A percentile compares a stretch with the other conserved stretches of the same genome.
Conservation (phyloP, 768 basidiomycete species). For the Sutorius australiensis region DNA sequence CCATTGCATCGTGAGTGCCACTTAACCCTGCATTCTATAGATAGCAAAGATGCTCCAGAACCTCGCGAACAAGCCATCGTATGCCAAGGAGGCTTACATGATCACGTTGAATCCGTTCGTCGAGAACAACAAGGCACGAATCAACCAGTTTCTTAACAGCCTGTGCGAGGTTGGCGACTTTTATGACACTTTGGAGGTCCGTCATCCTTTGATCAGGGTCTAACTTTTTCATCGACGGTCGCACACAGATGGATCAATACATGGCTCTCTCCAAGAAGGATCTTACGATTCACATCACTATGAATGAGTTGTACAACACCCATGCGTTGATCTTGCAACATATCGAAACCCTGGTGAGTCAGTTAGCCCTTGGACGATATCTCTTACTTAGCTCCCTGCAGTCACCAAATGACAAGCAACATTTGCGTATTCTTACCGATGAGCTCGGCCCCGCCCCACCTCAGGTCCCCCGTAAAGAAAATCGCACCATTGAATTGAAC, state of each 20-base stretch:
- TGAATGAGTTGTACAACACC: slow-evolving; percentile 99
- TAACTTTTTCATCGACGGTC: neutral
- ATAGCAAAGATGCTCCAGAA: slow-evolving; percentile 99
- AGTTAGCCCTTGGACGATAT: neutral
- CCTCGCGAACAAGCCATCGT: slow-evolving; percentile 96
- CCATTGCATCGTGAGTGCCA: neutral
- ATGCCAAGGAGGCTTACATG: slow-evolving; percentile 98
- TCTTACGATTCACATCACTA: slow-evolving; percentile 94
- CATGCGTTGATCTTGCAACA: slow-evolving; percentile 94
- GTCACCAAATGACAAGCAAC: slow-evolving; percentile 98
- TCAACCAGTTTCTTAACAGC: slow-evolving; percentile 95
- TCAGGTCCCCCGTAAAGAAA: slow-evolving; percentile 98
- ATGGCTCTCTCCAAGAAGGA: slow-evolving; percentile 99
- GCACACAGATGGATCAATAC: slow-evolving; percentile 95
- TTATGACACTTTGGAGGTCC: slow-evolving; percentile 95
- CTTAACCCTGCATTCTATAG: slow-evolving; percentile 37
- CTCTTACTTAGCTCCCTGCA: slow-evolving; percentile 29
- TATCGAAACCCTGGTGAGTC: slow-evolving; percentile 84
- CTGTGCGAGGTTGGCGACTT: slow-evolving; percentile 99
- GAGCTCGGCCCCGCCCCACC: slow-evolving; percentile 91
- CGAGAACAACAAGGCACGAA: slow-evolving; percentile 96
- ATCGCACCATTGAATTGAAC: slow-evolving; percentile 85
- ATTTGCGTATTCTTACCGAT: slow-evolving; percentile 92
- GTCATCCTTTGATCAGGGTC: slow-evolving; percentile 14
- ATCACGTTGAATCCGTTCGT: slow-evolving; percentile 97